Percentiles rank a stretch among this genome's conserved stretches.
phyloP scores from a whole-genome alignment of 2,329 filamentous ascomycete species.

The Cercospora sp. region DNA sequence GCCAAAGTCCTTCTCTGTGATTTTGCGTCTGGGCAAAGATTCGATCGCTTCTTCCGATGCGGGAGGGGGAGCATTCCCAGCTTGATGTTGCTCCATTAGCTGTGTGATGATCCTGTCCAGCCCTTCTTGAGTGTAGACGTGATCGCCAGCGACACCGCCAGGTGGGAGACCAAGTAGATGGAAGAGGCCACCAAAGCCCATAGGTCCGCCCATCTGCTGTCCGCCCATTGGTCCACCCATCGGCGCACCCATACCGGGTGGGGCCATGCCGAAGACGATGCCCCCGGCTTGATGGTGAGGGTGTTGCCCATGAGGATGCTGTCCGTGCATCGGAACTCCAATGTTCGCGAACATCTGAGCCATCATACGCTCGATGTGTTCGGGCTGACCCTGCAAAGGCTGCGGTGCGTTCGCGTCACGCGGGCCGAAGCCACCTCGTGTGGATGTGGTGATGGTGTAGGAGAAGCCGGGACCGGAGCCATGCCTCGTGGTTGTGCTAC shows the following conservation, averaged over 20 bases:
- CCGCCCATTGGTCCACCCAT: conserved; percentile 12
- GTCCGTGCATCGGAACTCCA: conserved; percentile 24
- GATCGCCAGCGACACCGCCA: conserved; percentile 63
- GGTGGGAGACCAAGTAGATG: conserved; percentile 40
- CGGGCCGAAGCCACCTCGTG: conserved; percentile 46
- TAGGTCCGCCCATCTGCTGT: conserved; percentile 7
- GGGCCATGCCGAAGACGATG: conserved; percentile 5
- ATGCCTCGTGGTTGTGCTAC: conserved; percentile 21
- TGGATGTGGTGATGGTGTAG: conserved; percentile 37
- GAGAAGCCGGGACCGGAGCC: conserved; percentile 34
- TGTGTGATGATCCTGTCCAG: conserved; percentile 84
- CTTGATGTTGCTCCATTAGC: conserved; percentile 80
- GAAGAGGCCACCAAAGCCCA: conserved; percentile 27
- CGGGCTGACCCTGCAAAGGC: conserved; percentile 41
- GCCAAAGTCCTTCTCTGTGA: conserved; percentile 69
- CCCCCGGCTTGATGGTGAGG: conserved; percentile 1
- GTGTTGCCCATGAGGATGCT: background rate
- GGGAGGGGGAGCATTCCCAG: conserved; percentile 77
- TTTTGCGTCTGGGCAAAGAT: conserved; percentile 66
- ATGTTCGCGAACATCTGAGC: conserved; percentile 39
- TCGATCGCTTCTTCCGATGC: conserved; percentile 74
- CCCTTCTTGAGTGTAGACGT: conserved; percentile 86
- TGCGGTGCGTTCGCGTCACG: conserved; percentile 55
- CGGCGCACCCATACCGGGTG: background rate
- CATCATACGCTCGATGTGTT: conserved; percentile 37